Evolutionary conservation across 805 yeast genomes (phyloP), one percentile per base, ranked within the genome.

Genomic region (Saturnispora kantuleensis): DNA sequence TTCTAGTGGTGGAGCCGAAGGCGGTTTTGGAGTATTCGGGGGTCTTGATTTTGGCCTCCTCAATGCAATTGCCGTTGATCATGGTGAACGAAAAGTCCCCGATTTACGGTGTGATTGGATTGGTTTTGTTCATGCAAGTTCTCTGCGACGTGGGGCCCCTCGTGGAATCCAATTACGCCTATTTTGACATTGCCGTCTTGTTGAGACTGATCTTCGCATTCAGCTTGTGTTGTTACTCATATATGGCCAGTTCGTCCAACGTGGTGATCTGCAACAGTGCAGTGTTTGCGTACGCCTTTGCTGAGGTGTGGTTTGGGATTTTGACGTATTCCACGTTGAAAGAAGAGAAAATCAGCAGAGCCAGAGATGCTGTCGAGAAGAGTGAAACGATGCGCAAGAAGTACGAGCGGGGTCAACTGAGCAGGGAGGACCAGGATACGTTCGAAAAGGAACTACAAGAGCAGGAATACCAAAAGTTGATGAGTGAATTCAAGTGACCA

Each of bases 231-330:
- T 68, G 68, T 4, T 69, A 68, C 50, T 60, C 79, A 21, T 78
- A 76, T 54, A 43, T 71, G 35, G 69, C 70, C 45, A 30, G 33
- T n/a, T 12, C 38, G 15, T 62, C 63, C n/a, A 58, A 64, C 37
- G 67, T 70, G 16, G 58, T 63, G 18, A 47, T 81, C n/a, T 76
- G 81, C 55, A 81, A 81, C 61, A 79, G 77, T 55, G 63, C 77
- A 38, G 74, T 80, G 3, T 80, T 83, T 50, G 64, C 72, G 5
- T 80, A 72, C 55, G 59, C 76, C 29, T 80, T 82, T 49, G 54
- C 74, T 50, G 93, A 83, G 58, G 70, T 81, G 30, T 83, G 89
- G 87, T 66, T 77, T 54, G 77, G 79, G 53, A 76, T 80, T 47
- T 63, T 82, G 50, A 69, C 80, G 31, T 81, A 70, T 59, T 74